phyloP scores from a whole-genome alignment of 176 grass and related monocot species.

The Aegilops umbellulata region DNA sequence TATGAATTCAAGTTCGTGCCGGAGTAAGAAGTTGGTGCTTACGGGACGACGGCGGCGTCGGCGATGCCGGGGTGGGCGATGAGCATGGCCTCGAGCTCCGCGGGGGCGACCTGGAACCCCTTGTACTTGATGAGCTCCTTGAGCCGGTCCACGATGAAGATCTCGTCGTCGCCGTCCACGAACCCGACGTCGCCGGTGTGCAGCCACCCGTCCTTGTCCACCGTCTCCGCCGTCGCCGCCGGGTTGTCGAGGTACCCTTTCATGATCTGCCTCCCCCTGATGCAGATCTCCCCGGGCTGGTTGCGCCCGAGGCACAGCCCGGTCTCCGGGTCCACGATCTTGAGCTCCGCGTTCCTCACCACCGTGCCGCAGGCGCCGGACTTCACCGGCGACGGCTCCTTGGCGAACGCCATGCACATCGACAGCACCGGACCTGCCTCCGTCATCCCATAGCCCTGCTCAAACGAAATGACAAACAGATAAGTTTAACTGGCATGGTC shows the following conservation, averaged over 20 bases:
- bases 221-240: conserved; percentile 63
- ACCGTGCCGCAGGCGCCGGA: conserved; percentile 85
- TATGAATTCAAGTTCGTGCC: background rate
- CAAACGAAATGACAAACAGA: background rate
- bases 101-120: conserved; percentile 85
- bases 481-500: background rate
- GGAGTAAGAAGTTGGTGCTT: conserved; percentile 9
- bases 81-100: conserved; percentile 87
- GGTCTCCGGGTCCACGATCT: conserved; percentile 71
- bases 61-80: conserved; percentile 54
- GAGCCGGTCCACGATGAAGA: conserved; percentile 91
- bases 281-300: conserved; percentile 81
- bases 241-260: conserved; percentile 93
- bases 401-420: conserved; percentile 94
- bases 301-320: conserved; percentile 42
- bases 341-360: conserved; percentile 84
- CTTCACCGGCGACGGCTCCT: conserved; percentile 64
- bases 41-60: conserved; percentile 80
- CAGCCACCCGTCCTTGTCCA: conserved; percentile 80
- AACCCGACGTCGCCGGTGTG: conserved; percentile 93
- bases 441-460: conserved; percentile 83
- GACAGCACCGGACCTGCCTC: conserved; percentile 83
- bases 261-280: conserved; percentile 86
- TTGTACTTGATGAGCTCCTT: conserved; percentile 99
- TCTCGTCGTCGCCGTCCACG: conserved; percentile 79